A percentile compares a stretch with the other conserved stretches of the same genome.
Evolutionary conservation across 2,329 filamentous ascomycete species (phyloP).

Genomic region (Fusarium papillatum): DNA sequence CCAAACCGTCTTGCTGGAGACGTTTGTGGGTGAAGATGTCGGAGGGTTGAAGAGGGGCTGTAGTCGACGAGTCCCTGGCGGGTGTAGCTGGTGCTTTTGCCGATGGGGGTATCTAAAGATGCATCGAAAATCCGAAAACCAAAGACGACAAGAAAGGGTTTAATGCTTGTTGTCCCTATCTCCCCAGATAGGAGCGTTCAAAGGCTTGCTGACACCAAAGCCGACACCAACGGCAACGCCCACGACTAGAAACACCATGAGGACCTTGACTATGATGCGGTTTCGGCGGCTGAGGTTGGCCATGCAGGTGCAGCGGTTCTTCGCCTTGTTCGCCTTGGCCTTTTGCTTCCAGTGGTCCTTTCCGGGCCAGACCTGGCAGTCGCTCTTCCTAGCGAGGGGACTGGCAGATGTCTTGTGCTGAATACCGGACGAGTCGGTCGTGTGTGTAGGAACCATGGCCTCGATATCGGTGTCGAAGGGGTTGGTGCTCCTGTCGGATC

Average conservation of each 20-base stretch:
- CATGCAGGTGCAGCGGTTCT: slow-evolving; percentile 65
- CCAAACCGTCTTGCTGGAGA: no score
- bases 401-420: slow-evolving; percentile 47
- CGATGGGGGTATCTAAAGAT: slow-evolving; percentile 36
- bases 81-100: slow-evolving; percentile 24
- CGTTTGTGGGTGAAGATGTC: no score
- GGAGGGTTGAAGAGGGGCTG: background rate
- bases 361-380: slow-evolving; percentile 72
- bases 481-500: slow-evolving; percentile 57
- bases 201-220: slow-evolving; percentile 71
- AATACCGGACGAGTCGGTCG: slow-evolving; percentile 43
- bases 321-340: slow-evolving; percentile 68
- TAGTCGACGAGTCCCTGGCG: slow-evolving; percentile 23
- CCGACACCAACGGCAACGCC: slow-evolving; percentile 69
- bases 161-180: slow-evolving; percentile 43
- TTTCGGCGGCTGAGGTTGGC: slow-evolving; percentile 67
- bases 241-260: slow-evolving; percentile 65
- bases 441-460: slow-evolving; percentile 57
- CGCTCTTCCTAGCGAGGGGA: slow-evolving; percentile 52
- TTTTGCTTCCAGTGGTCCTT: slow-evolving; percentile 72
- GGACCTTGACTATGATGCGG: slow-evolving; percentile 67
- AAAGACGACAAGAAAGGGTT: background rate
- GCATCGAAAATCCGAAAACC: slow-evolving; percentile 24
- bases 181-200: slow-evolving; percentile 71
- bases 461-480: slow-evolving; percentile 72